Evolutionary conservation across 768 basidiomycete species (phyloP).

Genomic region (Amanita subjunquillea): DNA sequence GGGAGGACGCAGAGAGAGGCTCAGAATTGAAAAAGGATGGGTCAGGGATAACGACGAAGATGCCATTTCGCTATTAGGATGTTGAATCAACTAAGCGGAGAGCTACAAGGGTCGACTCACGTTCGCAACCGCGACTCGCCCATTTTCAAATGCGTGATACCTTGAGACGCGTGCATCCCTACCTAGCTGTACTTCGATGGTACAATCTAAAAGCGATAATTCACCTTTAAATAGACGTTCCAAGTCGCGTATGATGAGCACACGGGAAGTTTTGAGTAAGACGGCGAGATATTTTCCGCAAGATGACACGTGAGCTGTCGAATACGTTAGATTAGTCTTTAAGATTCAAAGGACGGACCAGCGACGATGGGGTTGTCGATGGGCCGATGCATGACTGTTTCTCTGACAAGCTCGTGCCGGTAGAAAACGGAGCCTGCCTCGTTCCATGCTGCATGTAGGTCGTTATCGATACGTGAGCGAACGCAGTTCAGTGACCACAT

Average conservation of each 20-base stretch:
- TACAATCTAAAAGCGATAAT: constrained; percentile 19
- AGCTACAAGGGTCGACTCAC: constrained; percentile 19
- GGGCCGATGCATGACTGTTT: not conserved
- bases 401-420: not conserved
- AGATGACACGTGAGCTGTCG: constrained; percentile 33
- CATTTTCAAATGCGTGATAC: constrained; percentile 40
- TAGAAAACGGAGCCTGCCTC: not conserved
- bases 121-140: constrained; percentile 35
- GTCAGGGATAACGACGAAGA: constrained; percentile 21
- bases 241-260: constrained; percentile 33
- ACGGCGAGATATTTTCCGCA: constrained; percentile 39
- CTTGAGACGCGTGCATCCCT: constrained; percentile 19
- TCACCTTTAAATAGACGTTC: constrained; percentile 23
- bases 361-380: constrained; percentile 36
- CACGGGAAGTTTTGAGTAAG: constrained; percentile 25
- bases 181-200: constrained; percentile 30
- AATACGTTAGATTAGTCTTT: not conserved
- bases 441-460: not conserved
- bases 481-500: not conserved
- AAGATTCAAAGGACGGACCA: constrained; percentile 19
- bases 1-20: constrained; percentile 11
- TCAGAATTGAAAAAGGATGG: constrained; percentile 5
- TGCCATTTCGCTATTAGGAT: constrained; percentile 18
- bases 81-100: not conserved
- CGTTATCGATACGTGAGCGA: not conserved